These are phyloP conservation scores for Tetrahymena malaccensis DNA, from an alignment of 73 alveolate species.

Conservation along the genomic window DNA sequence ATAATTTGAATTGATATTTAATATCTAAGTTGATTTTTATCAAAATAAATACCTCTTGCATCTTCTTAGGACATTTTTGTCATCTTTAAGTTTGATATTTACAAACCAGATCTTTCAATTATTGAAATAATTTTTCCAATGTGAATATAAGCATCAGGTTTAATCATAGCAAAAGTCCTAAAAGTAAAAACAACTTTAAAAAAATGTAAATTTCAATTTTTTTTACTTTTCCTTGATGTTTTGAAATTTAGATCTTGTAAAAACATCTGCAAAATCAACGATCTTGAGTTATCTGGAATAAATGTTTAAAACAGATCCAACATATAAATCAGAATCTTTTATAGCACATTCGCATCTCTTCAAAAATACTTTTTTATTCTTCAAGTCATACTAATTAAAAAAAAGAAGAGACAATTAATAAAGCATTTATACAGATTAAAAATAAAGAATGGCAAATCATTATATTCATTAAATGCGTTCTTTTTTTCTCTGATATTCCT, in stretches of 20 bases:
- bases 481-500: background rate
- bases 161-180: slow-evolving; percentile 92
- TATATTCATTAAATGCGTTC: background rate
- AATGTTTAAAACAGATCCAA: slow-evolving; percentile 82
- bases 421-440: too few species aligned
- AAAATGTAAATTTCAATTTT: too few species aligned
- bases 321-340: slow-evolving; percentile 70
- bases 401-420: background rate
- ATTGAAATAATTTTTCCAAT: slow-evolving; percentile 85
- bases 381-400: slow-evolving; percentile 70
- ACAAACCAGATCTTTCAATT: slow-evolving; percentile 74
- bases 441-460: background rate
- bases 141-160: slow-evolving; percentile 91
- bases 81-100: slow-evolving; percentile 85
- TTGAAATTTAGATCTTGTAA: slow-evolving; percentile 77
- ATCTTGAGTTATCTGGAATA: slow-evolving; percentile 88
- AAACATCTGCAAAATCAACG: slow-evolving; percentile 90
- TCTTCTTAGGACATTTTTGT: slow-evolving; percentile 64
- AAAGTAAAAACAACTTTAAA: background rate
- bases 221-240: slow-evolving; percentile 46
- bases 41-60: slow-evolving; percentile 38
- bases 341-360: slow-evolving; percentile 80
- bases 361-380: slow-evolving; percentile 78
- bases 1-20: background rate
- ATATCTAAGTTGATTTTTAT: background rate